Evolutionary conservation across 169 alveolate genomes (phyloP), one percentile per base, ranked within the genome.

Genomic region (Cryptosporidium viatorum): DNA sequence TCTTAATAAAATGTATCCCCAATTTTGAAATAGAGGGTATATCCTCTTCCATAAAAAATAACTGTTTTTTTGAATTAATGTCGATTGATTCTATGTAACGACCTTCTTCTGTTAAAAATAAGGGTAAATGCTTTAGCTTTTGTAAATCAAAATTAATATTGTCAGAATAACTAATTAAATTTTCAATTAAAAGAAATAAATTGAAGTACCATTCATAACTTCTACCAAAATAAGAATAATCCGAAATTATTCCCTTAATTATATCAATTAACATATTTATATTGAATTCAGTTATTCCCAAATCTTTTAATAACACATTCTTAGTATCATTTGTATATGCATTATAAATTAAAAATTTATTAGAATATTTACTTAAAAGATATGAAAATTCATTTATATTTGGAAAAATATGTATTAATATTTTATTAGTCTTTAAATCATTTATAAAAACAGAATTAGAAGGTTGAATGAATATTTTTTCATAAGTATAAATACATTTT

Each of bases 171-270:
- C 14, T 16, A 18, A 80, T 26, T 8, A 60, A 26, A n/a, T 80
- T 23, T 39, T 65, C 89, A 1, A 80, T 31, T 2, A 80, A 26
- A 12, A 43, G 43, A 39, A 80, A 80, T 3, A 80, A 26, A 43
- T 41, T 39, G 45, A 62, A 62, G 26, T 80, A 80, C 89, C 89
- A 80, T 23, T 58, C 65, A 65, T 41, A 37, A 23, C 29, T 35
- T 48, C 89, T 59, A n/a, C 75, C 75, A 65, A 80, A 80, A 31
- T 80, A 80, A 4, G 89, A 80, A 41, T 59, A 59, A 80, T 80
- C 89, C 3, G 31, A 31, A 33, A 80, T 62, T 31, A 80, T 60
- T 21, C 89, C 89, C 12, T 62, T 23, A n/a, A 80, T 21, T 26
- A 80, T 16, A 45, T 59, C 75, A 21, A 80, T n/a, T 4, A 80